These are phyloP conservation scores for Colletotrichum neosansevieriae DNA, from an alignment of 2,329 filamentous ascomycete species.

Conservation along the genomic window DNA sequence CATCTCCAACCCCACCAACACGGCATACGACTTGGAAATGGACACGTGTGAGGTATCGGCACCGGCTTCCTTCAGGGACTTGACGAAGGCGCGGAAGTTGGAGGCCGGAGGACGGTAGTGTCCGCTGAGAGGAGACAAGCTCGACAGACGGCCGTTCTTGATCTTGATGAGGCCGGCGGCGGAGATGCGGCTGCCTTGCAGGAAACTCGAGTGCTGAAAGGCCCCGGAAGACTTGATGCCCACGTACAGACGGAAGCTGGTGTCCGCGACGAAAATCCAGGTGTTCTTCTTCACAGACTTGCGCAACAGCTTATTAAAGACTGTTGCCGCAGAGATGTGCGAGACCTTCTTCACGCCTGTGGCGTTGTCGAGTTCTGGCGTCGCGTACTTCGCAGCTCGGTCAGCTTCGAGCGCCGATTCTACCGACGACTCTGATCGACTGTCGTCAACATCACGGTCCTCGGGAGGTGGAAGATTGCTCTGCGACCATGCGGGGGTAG, in stretches of 20 bases:
- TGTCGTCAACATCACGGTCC: slow-evolving; percentile 43
- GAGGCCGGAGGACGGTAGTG: slow-evolving; percentile 87
- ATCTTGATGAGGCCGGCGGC: slow-evolving; percentile 89
- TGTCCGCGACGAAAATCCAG: slow-evolving; percentile 95
- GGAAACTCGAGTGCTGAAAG: slow-evolving; percentile 92
- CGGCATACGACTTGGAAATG: slow-evolving; percentile 84
- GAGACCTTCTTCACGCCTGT: slow-evolving; percentile 67
- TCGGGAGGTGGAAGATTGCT: slow-evolving; percentile 46
- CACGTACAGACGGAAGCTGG: slow-evolving; percentile 85
- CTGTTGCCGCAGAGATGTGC: slow-evolving; percentile 76
- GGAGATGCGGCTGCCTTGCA: slow-evolving; percentile 84
- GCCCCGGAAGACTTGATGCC: slow-evolving; percentile 90
- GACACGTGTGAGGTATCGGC: slow-evolving; percentile 85
- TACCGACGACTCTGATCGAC: slow-evolving; percentile 52
- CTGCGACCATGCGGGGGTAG: slow-evolving; percentile 64
- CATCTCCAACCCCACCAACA: slow-evolving; percentile 84
- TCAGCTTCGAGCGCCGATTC: slow-evolving; percentile 68
- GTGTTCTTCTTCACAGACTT: slow-evolving; percentile 87
- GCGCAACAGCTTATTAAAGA: slow-evolving; percentile 83
- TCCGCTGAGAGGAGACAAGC: slow-evolving; percentile 78
- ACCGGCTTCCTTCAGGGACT: slow-evolving; percentile 76
- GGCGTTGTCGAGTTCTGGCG: slow-evolving; percentile 70
- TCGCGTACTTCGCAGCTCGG: slow-evolving; percentile 73
- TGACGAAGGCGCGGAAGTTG: slow-evolving; percentile 87
- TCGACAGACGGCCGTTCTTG: slow-evolving; percentile 81